Evolutionary conservation across 148 eudicot species (phyloP).

Genomic region (Rhododendron molle): DNA sequence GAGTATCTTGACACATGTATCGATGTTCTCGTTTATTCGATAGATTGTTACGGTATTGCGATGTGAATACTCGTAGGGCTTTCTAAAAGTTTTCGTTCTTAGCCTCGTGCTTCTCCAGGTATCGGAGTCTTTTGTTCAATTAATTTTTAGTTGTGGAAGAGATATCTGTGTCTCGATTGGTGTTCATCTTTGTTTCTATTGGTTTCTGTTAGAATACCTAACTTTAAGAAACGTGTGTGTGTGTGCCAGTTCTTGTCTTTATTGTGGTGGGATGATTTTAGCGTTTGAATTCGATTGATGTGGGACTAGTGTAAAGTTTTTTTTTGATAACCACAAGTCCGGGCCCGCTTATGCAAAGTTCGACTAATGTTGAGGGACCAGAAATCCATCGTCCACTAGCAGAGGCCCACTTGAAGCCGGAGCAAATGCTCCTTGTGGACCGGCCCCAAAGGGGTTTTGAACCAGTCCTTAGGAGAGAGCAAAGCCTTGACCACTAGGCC

Average conservation of each 20-base stretch:
- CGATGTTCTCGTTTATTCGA: not conserved
- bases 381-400: not conserved
- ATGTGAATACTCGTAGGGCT: not conserved
- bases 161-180: not conserved
- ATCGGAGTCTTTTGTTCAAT: not conserved
- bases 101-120: not conserved
- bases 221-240: not conserved
- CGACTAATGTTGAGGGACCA: too few relatives aligned
- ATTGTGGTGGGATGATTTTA: not conserved
- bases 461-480: too few relatives aligned
- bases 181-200: not conserved
- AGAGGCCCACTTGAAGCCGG: too few relatives aligned
- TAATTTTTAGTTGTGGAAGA: not conserved
- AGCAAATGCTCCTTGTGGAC: too few relatives aligned
- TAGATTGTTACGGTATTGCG: not conserved
- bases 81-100: not conserved
- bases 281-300: not conserved
- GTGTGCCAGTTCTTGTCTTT: not conserved
- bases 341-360: too few relatives aligned
- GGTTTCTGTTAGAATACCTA: not conserved
- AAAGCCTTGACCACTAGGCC: too few relatives aligned
- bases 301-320: not conserved
- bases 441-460: too few relatives aligned
- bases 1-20: not conserved
- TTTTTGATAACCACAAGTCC: too few relatives aligned